Evolutionary conservation across 352 stramenopile genomes (phyloP).

Genomic region (Pythium guiyangense): DNA sequence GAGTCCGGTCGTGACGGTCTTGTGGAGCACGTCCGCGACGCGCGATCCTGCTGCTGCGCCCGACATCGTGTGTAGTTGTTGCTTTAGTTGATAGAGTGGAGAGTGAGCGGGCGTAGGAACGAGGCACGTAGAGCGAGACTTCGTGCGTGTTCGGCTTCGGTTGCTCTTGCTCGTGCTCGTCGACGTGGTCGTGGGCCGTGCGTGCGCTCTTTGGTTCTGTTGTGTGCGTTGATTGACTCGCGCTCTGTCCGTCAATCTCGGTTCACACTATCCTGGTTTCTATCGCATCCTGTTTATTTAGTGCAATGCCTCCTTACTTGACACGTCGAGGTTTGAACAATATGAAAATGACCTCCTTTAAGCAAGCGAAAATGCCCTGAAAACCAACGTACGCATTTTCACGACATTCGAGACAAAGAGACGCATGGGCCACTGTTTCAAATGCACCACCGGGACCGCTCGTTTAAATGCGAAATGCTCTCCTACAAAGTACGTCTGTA

Average conservation of each 20-base stretch:
- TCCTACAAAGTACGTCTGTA: slow-evolving; percentile 7
- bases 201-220: neutral
- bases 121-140: neutral
- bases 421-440: slow-evolving; percentile 2
- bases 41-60: slow-evolving; percentile 32
- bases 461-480: neutral
- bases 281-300: neutral
- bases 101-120: neutral
- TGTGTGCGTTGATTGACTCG: neutral
- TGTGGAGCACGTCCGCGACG: slow-evolving; percentile 74
- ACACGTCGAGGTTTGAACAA: neutral
- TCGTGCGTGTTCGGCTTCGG: neutral
- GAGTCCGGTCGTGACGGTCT: slow-evolving; percentile 75
- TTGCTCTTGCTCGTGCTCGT: neutral
- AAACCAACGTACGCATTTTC: neutral
- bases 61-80: slow-evolving; percentile 1
- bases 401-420: neutral
- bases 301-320: neutral
- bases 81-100: neutral
- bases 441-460: slow-evolving; percentile 8
- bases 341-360: neutral
- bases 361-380: neutral
- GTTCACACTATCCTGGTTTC: neutral
- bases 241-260: too few relatives aligned
- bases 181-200: neutral